Evolutionary conservation across 208 protist species (phyloP).

Genomic region (Trypanosoma vivax): DNA sequence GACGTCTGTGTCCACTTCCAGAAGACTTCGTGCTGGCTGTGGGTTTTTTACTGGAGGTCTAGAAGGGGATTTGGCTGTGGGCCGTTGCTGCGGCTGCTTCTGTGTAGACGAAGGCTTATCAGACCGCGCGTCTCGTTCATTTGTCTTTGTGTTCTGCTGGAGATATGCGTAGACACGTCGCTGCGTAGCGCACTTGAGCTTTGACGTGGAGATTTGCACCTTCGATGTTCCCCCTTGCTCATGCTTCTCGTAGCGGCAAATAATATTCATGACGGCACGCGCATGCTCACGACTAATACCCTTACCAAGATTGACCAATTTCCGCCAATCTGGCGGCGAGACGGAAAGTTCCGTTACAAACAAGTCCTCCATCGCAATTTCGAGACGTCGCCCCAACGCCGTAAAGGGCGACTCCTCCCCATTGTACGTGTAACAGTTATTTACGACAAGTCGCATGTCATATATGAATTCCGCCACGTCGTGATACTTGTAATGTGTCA

Average conservation of each 20-base stretch:
- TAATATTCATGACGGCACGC: slow-evolving; percentile 29
- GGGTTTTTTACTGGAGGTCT: slow-evolving; percentile 13
- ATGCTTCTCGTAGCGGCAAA: slow-evolving; percentile 51
- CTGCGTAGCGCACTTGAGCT: slow-evolving; percentile 51
- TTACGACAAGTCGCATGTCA: slow-evolving; percentile 75
- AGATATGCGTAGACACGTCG: slow-evolving; percentile 55
- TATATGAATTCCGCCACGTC: slow-evolving; percentile 49
- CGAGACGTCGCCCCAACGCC: slow-evolving; percentile 37
- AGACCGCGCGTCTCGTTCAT: slow-evolving; percentile 2
- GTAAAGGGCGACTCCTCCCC: slow-evolving; percentile 34
- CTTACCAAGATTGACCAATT: slow-evolving; percentile 32
- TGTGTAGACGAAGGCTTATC: not conserved
- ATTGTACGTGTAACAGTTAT: slow-evolving; percentile 83
- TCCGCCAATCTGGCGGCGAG: slow-evolving; percentile 27
- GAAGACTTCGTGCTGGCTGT: slow-evolving; percentile 19
- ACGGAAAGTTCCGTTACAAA: slow-evolving; percentile 66
- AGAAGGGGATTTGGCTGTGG: too few species aligned
- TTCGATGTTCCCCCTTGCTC: slow-evolving; percentile 11
- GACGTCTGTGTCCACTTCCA: slow-evolving; percentile 37
- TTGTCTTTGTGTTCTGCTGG: not conserved
- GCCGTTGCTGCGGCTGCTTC: slow-evolving; percentile 5
- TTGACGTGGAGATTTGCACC: slow-evolving; percentile 34
- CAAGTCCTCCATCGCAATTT: slow-evolving; percentile 74
- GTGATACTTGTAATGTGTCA: slow-evolving; percentile 59
- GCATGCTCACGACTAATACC: slow-evolving; percentile 22